Conservation (phyloP, 2,329 filamentous ascomycete species). For the Nothophoma quercina region DNA sequence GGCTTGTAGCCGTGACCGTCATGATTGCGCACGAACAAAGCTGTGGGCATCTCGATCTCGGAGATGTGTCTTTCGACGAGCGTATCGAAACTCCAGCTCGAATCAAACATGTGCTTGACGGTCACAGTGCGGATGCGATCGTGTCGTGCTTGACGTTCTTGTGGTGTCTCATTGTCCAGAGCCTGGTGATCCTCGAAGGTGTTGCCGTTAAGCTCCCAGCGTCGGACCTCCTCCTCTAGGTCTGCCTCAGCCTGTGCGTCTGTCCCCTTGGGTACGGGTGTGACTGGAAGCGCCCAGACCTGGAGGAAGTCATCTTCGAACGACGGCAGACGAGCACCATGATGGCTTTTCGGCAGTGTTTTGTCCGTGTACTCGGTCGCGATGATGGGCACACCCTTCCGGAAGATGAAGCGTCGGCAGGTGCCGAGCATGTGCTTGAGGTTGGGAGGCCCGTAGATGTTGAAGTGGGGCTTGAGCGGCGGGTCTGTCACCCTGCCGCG, state of each 20-base stretch:
- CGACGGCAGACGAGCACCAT: slow-evolving; percentile 62
- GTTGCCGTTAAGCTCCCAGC: slow-evolving; percentile 38
- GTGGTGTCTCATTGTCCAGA: slow-evolving; percentile 36
- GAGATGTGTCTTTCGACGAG: slow-evolving; percentile 71
- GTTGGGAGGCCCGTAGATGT: slow-evolving; percentile 83
- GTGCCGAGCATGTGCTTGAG: slow-evolving; percentile 83
- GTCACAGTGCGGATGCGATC: slow-evolving; percentile 66
- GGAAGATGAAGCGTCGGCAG: slow-evolving; percentile 82
- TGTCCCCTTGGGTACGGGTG: slow-evolving; percentile 29
- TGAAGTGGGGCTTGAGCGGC: slow-evolving; percentile 40
- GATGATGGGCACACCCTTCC: slow-evolving; percentile 78
- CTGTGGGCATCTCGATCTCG: slow-evolving; percentile 71
- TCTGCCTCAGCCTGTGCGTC: slow-evolving; percentile 26
- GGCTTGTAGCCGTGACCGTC: slow-evolving; percentile 69
- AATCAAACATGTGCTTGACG: slow-evolving; percentile 81
- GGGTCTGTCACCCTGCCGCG: slow-evolving; percentile 21
- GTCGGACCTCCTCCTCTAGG: slow-evolving; percentile 28
- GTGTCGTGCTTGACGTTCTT: slow-evolving; percentile 51
- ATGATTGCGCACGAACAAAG: slow-evolving; percentile 71
- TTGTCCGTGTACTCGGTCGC: slow-evolving; percentile 68
- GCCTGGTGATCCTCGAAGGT: slow-evolving; percentile 42
- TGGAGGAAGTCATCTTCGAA: slow-evolving; percentile 79
- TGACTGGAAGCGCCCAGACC: slow-evolving; percentile 81
- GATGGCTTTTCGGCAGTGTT: slow-evolving; percentile 34
- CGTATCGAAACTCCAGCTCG: slow-evolving; percentile 75